Conservation (phyloP, 495 filamentous ascomycete genomes). For the Penicillium egyptiacum region DNA sequence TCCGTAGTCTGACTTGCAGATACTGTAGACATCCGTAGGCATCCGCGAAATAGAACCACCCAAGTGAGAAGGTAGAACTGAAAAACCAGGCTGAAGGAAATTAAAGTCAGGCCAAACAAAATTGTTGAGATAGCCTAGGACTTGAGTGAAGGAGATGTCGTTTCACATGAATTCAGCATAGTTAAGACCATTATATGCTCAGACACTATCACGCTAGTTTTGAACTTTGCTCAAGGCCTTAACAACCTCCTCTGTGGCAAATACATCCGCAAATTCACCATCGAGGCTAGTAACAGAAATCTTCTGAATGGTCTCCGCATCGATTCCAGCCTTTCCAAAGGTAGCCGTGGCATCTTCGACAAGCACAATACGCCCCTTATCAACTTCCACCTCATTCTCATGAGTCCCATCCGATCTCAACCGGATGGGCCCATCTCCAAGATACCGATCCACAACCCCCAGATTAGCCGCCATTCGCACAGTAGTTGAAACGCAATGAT, state of each 20-base stretch:
- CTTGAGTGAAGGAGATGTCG: too few species aligned
- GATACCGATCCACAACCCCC: slow-evolving; percentile 40
- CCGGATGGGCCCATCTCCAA: slow-evolving; percentile 18
- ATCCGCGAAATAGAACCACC: background rate
- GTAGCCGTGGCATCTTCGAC: slow-evolving; percentile 52
- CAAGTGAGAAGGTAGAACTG: background rate
- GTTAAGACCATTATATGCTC: too few species aligned
- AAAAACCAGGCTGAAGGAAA: too few species aligned
- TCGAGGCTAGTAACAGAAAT: slow-evolving; percentile 50
- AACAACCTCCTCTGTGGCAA: slow-evolving; percentile 40
- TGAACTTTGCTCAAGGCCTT: slow-evolving; percentile 21
- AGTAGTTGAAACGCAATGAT: slow-evolving; percentile 54
- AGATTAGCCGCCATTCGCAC: slow-evolving; percentile 51
- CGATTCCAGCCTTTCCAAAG: slow-evolving; percentile 43
- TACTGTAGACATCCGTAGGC: background rate
- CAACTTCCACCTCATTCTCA: slow-evolving; percentile 24
- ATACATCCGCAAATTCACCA: slow-evolving; percentile 48
- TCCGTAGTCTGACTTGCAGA: background rate
- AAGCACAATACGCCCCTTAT: slow-evolving; percentile 45
- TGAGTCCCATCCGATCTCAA: slow-evolving; percentile 25
- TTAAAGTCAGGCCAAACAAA: too few species aligned
- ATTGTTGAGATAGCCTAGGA: too few species aligned
- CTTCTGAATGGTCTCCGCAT: slow-evolving; percentile 48
- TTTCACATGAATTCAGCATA: too few species aligned
- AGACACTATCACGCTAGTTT: background rate